Evolutionary conservation across 139 green algal species (phyloP), one percentile per base, ranked within the genome.

Genomic region (Closterium sp.): DNA sequence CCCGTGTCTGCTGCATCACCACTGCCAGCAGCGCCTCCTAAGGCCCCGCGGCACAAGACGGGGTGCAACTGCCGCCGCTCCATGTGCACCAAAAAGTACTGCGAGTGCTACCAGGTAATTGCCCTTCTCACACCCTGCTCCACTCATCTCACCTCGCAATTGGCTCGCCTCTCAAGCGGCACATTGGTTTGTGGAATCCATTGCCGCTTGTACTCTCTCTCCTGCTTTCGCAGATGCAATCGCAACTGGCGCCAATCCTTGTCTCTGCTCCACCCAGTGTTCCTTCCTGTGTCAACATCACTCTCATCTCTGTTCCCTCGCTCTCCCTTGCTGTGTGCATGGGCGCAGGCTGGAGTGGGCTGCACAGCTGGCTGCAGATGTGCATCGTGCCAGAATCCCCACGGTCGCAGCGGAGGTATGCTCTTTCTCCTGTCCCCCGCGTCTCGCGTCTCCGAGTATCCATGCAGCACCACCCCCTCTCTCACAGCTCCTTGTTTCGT

Each of bases 51-150:
- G 70, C 97, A 99, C 95, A 96, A 96, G 89, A 96, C 95, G 5
- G 97, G 97, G 85, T 99, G 97, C 95, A 95, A 97, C 92, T 99
- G 97, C 96, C 97, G 96, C 91, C 97, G 96, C 87, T 97, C 94
- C 70, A 94, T 97, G 89, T 99, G 98, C 96, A 96, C 97, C 38
- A 99, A 99, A 89, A 99, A 99, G 96, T 99, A 99, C 96, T 99
- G 98, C 95, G 98, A 99, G 95, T 99, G 98, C 96, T 99, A 97
- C 95, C 97, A 99, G 96, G 97, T 94, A 22, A 31, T 1, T 90
- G 87, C 3, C 22, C 27, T 6, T 88, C 22, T 9, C 22, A 79
- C 22, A 6, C 34, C 87, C 9, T 90, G 38, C 27, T 85, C n/a
- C 42, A 13, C 28, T 31, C 87, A n/a, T n/a, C 27, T 29, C 32